Conservation (phyloP, 805 yeast species). For the Hanseniaspora osmophila region DNA sequence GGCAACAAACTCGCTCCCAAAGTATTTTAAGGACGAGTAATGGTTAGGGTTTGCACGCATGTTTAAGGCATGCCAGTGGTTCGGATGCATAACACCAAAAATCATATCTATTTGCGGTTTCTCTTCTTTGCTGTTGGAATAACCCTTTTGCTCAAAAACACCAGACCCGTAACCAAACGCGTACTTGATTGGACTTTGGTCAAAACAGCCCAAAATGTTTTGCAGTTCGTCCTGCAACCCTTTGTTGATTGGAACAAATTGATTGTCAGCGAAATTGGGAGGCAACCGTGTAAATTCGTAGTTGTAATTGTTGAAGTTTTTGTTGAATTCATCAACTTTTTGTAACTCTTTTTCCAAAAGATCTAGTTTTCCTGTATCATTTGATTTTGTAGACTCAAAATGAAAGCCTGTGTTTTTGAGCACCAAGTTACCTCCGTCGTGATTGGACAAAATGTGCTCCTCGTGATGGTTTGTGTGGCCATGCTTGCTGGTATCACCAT, state of each 20-base stretch:
- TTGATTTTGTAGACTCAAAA: too few relatives aligned
- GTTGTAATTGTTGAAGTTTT: slow-evolving; percentile 16
- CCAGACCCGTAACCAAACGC: slow-evolving; percentile 95
- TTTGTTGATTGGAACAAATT: slow-evolving; percentile 33
- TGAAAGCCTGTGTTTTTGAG: too few relatives aligned
- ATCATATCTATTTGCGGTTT: slow-evolving; percentile 77
- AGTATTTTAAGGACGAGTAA: slow-evolving; percentile 51
- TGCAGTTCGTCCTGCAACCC: slow-evolving; percentile 32
- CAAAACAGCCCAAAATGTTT: slow-evolving; percentile 38
- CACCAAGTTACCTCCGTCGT: too few relatives aligned
- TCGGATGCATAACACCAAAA: slow-evolving; percentile 62
- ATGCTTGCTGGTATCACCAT: too few relatives aligned
- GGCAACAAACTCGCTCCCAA: slow-evolving; percentile 48
- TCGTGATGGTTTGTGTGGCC: too few relatives aligned
- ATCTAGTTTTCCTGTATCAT: slow-evolving; percentile 2
- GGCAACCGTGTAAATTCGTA: slow-evolving; percentile 33
- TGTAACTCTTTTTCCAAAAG: slow-evolving; percentile 17
- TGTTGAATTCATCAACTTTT: slow-evolving; percentile 14
- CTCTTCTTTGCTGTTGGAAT: slow-evolving; percentile 17
- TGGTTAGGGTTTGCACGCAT: slow-evolving; percentile 54
- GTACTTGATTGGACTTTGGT: slow-evolving; percentile 52
- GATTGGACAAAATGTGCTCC: too few relatives aligned
- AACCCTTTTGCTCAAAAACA: slow-evolving; percentile 66
- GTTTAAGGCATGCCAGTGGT: slow-evolving; percentile 66
- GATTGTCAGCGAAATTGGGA: slow-evolving; percentile 44